Evolutionary conservation across 306 rosid genomes (phyloP).

Genomic region (Vigna reflexopilosa): DNA sequence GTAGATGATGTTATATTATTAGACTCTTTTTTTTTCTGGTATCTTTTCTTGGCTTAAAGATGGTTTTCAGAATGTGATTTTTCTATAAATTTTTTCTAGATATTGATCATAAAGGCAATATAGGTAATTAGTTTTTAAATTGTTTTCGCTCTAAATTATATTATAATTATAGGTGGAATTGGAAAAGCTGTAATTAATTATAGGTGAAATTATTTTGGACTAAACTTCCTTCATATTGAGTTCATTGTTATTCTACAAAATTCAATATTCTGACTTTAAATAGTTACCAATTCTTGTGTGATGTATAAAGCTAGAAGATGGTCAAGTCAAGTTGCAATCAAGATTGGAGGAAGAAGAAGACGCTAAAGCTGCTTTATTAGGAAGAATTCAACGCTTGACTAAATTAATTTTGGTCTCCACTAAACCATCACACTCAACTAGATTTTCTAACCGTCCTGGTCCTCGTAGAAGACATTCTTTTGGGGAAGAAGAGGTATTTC

Average conservation of each 20-base stretch:
- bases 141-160: background rate
- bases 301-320: slow-evolving; percentile 87
- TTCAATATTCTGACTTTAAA: slow-evolving; percentile 47
- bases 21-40: background rate
- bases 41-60: background rate
- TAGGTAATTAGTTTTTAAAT: background rate
- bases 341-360: slow-evolving; percentile 99
- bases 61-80: slow-evolving; percentile 16
- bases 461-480: slow-evolving; percentile 93
- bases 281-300: slow-evolving; percentile 47
- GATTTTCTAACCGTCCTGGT: slow-evolving; percentile 74
- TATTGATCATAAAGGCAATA: slow-evolving; percentile 17
- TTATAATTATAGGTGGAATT: slow-evolving; percentile 25
- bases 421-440: slow-evolving; percentile 72
- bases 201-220: background rate
- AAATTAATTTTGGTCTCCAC: slow-evolving; percentile 98
- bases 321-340: slow-evolving; percentile 90
- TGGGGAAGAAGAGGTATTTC: slow-evolving; percentile 77
- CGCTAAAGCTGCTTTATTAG: slow-evolving; percentile 93
- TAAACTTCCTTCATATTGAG: slow-evolving; percentile 27
- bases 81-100: slow-evolving; percentile 23
- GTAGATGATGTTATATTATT: slow-evolving; percentile 60
- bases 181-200: slow-evolving; percentile 26
- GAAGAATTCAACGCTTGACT: slow-evolving; percentile 95
- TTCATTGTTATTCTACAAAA: slow-evolving; percentile 36